These are phyloP conservation scores for Sugiyamaella valdiviana DNA, from an alignment of 805 yeast genomes.

Conservation along the genomic window DNA sequence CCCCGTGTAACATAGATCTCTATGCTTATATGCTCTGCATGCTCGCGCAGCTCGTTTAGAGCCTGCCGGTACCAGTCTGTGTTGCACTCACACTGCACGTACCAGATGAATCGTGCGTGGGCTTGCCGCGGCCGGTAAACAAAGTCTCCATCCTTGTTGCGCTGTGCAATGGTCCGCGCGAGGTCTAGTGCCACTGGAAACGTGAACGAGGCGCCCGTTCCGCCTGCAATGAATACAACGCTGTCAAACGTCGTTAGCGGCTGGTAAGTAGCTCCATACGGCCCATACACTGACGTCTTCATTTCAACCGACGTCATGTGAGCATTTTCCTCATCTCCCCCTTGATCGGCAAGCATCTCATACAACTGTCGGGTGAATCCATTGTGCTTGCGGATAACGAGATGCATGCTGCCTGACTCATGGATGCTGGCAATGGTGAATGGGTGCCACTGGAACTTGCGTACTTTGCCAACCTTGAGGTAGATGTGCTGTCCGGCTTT, in stretches of 20 bases:
- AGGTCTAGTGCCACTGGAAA: conserved; percentile 43
- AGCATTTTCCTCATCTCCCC: conserved; percentile 7
- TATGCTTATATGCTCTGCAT: conserved; percentile 20
- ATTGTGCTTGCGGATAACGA: conserved; percentile 36
- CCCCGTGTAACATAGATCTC: conserved; percentile 26
- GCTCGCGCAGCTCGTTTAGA: conserved; percentile 30
- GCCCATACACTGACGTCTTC: conserved; percentile 38
- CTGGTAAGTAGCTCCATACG: conserved; percentile 40
- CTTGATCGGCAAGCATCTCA: conserved; percentile 24
- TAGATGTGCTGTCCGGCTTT: conserved; percentile 44
- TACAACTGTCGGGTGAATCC: conserved; percentile 41
- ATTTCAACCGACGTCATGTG: conserved; percentile 24
- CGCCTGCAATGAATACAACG: conserved; percentile 38
- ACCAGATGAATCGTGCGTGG: conserved; percentile 34
- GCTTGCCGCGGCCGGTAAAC: conserved; percentile 32
- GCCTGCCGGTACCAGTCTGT: conserved; percentile 36
- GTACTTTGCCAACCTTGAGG: conserved; percentile 37
- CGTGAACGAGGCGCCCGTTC: conserved; percentile 43
- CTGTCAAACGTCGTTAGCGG: conserved; percentile 41
- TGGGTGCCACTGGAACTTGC: conserved; percentile 41
- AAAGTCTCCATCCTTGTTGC: conserved; percentile 27
- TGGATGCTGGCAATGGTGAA: conserved; percentile 41
- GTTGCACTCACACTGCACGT: conserved; percentile 27
- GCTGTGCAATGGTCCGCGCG: conserved; percentile 21
- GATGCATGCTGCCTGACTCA: conserved; percentile 35